Base-by-base conservation (phyloP, 495 filamentous ascomycete species). In the Penicillium verhagenii region DNA sequence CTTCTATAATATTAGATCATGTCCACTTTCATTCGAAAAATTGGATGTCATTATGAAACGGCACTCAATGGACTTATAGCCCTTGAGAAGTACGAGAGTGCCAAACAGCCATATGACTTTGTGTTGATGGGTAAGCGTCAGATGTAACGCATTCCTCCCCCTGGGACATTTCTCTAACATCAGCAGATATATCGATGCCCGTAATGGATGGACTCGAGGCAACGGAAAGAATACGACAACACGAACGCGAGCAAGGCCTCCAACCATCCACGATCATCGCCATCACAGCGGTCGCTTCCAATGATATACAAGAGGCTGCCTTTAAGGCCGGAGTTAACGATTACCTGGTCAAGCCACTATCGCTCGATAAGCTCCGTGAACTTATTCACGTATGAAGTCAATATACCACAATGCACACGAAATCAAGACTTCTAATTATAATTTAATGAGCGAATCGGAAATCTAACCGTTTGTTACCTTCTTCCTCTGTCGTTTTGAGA, bases 191-290 rank as follows among this genome's bases (percentile, higher is more conserved):
- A 8, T 80, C 78, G 38, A 89, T 89, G 86, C 84, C 85, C 0
- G 67, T 85, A 10, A 87, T 86, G 82, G 76, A 84, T 54, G 83
- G 83, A 0, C 78, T 85, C n/a, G 79, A 80, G 29, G 78, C 81
- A 14, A 82, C 81, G 0, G 64, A 76, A 21, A 75, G 78, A 48
- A 86, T 85, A 31, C 72, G 84, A 5, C 68, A 72, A 37, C 73
- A 79, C 29, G 83, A 86, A 54, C 56, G 67, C 23, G 57, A 70
- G 28, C 46, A 60, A 4, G 45, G 45, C 0, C 37, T 65, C 3
- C 31, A 39, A 16, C 62, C 66, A 2, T 52, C 67, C 2, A 64
- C 70, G 33, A 77, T 81, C 53, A 77, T 79, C 64, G 77, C 76
- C 14, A 66, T 81, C 0, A 81, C 75, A 6, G 78, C 75, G 1